These are phyloP conservation scores for Anaeromyces robustus DNA, from an alignment of 192 early-diverging fungal genomes.

Conservation along the genomic window DNA sequence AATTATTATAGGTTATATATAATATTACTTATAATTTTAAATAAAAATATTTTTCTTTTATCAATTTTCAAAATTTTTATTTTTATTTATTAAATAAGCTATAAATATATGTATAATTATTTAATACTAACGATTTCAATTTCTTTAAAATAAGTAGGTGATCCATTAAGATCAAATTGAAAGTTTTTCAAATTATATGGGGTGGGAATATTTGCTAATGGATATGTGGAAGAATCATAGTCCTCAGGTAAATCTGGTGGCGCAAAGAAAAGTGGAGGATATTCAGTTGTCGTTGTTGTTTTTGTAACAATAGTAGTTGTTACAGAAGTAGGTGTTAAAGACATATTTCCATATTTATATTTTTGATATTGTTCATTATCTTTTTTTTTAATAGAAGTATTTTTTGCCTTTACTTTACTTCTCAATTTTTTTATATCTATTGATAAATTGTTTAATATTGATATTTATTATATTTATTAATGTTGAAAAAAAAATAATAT, in stretches of 20 bases:
- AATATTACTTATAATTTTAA: no score
- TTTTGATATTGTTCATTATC: not conserved
- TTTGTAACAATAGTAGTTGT: not conserved
- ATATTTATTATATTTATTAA: no score
- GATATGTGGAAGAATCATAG: conserved; percentile 47
- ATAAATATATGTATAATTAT: no score
- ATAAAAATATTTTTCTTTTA: no score
- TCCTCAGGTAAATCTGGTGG: conserved; percentile 29
- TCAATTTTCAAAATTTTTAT: no score
- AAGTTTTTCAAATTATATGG: conserved; percentile 66
- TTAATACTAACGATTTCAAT: conserved; percentile 16
- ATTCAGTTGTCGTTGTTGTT: conserved; percentile 51
- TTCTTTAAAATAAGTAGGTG: conserved; percentile 51
- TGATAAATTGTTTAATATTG: no score
- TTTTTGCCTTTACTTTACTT: not conserved
- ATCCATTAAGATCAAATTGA: conserved; percentile 61
- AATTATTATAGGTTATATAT: no score
- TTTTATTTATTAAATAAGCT: no score
- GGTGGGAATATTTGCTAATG: conserved; percentile 53
- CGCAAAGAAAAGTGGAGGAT: conserved; percentile 52
- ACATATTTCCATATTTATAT: not conserved
- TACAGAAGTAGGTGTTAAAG: not conserved
- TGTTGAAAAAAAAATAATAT: no score
- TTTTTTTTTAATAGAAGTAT: not conserved
- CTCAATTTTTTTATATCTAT: not conserved